Evolutionary conservation across 805 yeast species (phyloP).

Genomic region (Candida saitoana): DNA sequence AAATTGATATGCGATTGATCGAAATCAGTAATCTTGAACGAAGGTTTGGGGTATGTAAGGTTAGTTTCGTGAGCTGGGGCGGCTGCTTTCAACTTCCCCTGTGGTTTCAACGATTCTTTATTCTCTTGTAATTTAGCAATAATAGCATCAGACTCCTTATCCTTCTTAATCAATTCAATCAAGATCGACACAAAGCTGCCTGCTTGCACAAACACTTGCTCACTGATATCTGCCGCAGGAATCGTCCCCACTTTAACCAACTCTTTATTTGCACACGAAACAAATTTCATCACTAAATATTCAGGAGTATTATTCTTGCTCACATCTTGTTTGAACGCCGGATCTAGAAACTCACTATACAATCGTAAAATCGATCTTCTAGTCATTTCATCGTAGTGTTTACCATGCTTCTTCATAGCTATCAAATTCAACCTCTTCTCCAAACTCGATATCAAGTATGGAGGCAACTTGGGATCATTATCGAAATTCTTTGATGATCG

Average conservation of each 20-base stretch:
- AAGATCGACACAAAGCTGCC: slow-evolving; percentile 33
- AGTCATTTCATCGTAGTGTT: slow-evolving; percentile 43
- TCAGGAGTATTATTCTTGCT: slow-evolving; percentile 32
- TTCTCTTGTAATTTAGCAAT: slow-evolving; percentile 33
- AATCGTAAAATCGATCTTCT: slow-evolving; percentile 58
- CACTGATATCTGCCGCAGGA: slow-evolving; percentile 26
- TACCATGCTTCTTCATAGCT: slow-evolving; percentile 40
- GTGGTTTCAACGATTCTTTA: slow-evolving; percentile 5
- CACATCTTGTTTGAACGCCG: slow-evolving; percentile 35
- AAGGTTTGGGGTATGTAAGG: slow-evolving; percentile 37
- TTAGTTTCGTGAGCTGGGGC: slow-evolving; percentile 5
- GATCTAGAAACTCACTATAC: slow-evolving; percentile 56
- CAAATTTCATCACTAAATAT: slow-evolving; percentile 50
- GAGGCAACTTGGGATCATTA: slow-evolving; percentile 32
- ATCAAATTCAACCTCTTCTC: slow-evolving; percentile 41
- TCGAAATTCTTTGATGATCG: slow-evolving; percentile 3
- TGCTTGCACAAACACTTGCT: slow-evolving; percentile 34
- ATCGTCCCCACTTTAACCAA: slow-evolving; percentile 37
- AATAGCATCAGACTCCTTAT: slow-evolving; percentile 33
- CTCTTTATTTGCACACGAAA: slow-evolving; percentile 51
- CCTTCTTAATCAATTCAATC: slow-evolving; percentile 33
- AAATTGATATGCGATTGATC: slow-evolving; percentile 41
- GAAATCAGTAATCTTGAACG: slow-evolving; percentile 53
- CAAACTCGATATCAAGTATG: slow-evolving; percentile 33
- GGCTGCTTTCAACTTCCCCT: not conserved